Evolutionary conservation across 495 filamentous ascomycete genomes (phyloP).

Genomic region (Tuber indicum): DNA sequence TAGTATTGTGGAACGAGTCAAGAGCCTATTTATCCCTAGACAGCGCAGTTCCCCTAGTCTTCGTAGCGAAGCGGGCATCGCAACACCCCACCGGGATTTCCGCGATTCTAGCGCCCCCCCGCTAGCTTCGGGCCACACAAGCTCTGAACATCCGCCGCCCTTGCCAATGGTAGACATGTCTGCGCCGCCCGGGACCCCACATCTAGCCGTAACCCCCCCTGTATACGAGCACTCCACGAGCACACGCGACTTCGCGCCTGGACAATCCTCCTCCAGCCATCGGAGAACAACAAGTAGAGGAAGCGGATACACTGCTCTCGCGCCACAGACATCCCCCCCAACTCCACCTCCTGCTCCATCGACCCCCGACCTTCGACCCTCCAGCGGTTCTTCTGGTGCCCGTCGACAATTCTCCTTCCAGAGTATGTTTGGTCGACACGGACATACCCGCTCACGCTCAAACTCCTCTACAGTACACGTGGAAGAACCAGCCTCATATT

Average conservation of each 20-base stretch:
- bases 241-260: conserved; percentile 32
- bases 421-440: conserved; percentile 25
- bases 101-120: conserved; percentile 14
- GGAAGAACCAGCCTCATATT: conserved; percentile 15
- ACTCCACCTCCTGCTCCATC: conserved; percentile 43
- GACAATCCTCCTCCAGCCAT: conserved; percentile 38
- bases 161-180: conserved; percentile 22
- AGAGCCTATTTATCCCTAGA: conserved; percentile 35
- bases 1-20: conserved; percentile 40
- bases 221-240: conserved; percentile 10
- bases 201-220: conserved; percentile 28
- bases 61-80: conserved; percentile 23
- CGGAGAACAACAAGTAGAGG: conserved; percentile 42
- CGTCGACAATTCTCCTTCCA: conserved; percentile 87
- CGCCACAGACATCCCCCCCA: conserved; percentile 40
- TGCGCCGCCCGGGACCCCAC: conserved; percentile 17
- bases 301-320: conserved; percentile 46
- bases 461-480: conserved; percentile 2
- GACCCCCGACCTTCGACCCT: conserved; percentile 48
- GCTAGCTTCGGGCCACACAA: conserved; percentile 7
- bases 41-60: conserved; percentile 36
- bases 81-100: conserved; percentile 28
- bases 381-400: conserved; percentile 43
- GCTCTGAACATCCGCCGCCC: conserved; percentile 8
- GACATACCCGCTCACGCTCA: conserved; percentile 23